A percentile compares a stretch with the other conserved stretches of the same genome.
phyloP scores from a whole-genome alignment of 2,329 filamentous ascomycete genomes.

The Xylariaceae sp. region DNA sequence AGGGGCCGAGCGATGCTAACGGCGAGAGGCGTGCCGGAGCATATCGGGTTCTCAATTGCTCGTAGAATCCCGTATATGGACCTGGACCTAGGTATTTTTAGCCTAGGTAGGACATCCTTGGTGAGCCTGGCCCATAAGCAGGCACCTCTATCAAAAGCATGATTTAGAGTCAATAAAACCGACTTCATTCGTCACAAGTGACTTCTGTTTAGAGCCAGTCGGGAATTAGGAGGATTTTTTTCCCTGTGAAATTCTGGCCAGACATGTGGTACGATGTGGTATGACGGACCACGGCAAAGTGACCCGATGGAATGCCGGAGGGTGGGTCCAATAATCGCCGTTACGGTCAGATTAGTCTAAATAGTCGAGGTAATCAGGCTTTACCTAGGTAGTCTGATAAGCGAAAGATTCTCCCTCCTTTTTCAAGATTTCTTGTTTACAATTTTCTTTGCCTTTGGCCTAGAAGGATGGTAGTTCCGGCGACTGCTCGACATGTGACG shows the following conservation, averaged over 20 bases:
- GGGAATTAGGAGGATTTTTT: neutral
- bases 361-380: too few species aligned
- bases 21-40: slow-evolving; percentile 4
- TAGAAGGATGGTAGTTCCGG: too few species aligned
- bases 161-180: neutral
- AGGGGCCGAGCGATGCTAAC: slow-evolving; percentile 15
- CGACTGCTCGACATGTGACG: too few species aligned
- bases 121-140: too few species aligned
- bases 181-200: neutral
- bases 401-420: neutral
- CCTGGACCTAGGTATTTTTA: too few species aligned
- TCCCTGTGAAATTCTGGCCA: slow-evolving; percentile 31
- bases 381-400: slow-evolving; percentile 11
- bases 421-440: neutral
- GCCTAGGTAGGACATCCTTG: slow-evolving; percentile 4
- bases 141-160: neutral
- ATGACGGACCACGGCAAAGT: slow-evolving; percentile 20
- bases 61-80: neutral
- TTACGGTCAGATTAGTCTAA: neutral
- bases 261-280: slow-evolving; percentile 33
- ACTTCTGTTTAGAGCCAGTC: neutral
- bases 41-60: slow-evolving; percentile 18
- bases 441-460: too few species aligned
- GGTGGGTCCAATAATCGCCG: slow-evolving; percentile 15
- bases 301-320: slow-evolving; percentile 32